Evolutionary conservation across 306 rosid species (phyloP).

Genomic region (Lithocarpus polystachyus): DNA sequence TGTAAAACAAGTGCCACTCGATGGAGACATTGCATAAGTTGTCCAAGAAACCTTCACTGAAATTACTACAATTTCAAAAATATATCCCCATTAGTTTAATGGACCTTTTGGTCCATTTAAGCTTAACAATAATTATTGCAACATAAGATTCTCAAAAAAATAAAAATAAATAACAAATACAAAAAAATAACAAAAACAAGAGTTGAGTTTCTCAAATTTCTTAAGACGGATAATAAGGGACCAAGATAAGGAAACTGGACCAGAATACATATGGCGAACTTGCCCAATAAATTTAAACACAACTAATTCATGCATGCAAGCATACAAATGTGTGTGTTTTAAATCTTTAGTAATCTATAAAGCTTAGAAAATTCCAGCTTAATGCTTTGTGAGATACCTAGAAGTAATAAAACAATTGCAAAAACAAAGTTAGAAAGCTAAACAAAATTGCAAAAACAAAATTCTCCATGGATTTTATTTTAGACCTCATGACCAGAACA

Average conservation of each 20-base stretch:
- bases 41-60: no score
- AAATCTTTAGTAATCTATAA: background rate
- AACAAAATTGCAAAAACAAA: background rate
- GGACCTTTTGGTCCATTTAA: background rate
- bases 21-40: no score
- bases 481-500: background rate
- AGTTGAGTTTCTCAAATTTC: background rate
- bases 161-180: no score
- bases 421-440: background rate
- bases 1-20: no score
- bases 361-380: background rate
- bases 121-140: background rate
- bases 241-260: background rate
- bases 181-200: background rate
- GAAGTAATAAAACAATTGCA: constrained; percentile 41
- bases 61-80: no score
- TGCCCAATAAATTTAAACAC: background rate
- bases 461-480: background rate
- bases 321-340: background rate
- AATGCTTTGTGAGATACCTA: constrained; percentile 42
- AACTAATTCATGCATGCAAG: background rate
- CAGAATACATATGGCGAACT: background rate
- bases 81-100: background rate
- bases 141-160: background rate
- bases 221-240: background rate